phyloP scores from a whole-genome alignment of 208 protist species.

The Trypanosoma vivax region DNA sequence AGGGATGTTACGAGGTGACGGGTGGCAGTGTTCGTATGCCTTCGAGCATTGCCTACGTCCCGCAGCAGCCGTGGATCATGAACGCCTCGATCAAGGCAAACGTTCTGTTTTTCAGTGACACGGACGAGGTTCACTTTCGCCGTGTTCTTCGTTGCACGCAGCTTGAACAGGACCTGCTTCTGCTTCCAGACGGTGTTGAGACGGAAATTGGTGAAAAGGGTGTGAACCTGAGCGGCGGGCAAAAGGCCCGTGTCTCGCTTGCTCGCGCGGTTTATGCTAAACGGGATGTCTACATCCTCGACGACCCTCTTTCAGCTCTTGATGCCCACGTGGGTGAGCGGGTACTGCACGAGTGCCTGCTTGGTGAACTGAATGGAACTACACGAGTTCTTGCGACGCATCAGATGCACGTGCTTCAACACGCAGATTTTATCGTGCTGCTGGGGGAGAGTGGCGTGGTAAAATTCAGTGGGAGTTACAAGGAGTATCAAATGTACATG shows the following conservation, averaged over 20 bases:
- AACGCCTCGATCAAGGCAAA: conserved; percentile 80
- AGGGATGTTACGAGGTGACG: conserved; percentile 31
- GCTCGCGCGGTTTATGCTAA: conserved; percentile 67
- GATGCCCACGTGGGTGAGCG: conserved; percentile 71
- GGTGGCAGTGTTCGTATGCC: conserved; percentile 24
- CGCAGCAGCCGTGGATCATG: conserved; percentile 84
- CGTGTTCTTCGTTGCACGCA: conserved; percentile 25
- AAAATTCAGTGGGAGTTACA: conserved; percentile 26
- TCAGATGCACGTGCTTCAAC: conserved; percentile 71
- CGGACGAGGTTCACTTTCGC: conserved; percentile 32
- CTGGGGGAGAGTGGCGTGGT: conserved; percentile 45
- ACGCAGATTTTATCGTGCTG: conserved; percentile 83
- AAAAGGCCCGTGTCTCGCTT: conserved; percentile 63
- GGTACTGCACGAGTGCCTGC: conserved; percentile 36
- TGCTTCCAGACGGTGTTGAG: conserved; percentile 59
- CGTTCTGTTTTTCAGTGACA: conserved; percentile 59
- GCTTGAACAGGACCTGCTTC: conserved; percentile 51
- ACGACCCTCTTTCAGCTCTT: conserved; percentile 85
- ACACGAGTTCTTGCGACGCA: conserved; percentile 87
- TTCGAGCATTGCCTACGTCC: conserved; percentile 77
- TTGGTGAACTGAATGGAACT: conserved; percentile 35
- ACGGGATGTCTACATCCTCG: conserved; percentile 62
- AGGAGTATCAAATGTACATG: conserved; percentile 22
- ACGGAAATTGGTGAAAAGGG: conserved; percentile 75
- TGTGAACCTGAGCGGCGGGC: conserved; percentile 65